These are phyloP conservation scores for Monilinia vaccinii-corymbosi DNA, from an alignment of 2,329 filamentous ascomycete species.

Conservation along the genomic window DNA sequence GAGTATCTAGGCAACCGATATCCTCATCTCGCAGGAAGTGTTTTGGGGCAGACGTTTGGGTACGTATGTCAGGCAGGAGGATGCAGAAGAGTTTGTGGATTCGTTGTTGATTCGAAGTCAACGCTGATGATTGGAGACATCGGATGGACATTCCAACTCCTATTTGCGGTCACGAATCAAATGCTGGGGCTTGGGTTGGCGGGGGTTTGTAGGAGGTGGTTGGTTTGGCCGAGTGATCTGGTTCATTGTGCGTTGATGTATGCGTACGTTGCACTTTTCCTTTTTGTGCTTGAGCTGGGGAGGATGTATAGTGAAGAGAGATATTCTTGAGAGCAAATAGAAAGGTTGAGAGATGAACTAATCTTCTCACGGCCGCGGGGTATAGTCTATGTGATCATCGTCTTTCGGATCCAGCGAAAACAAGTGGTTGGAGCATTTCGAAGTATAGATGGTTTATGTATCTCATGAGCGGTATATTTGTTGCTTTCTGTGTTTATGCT, in stretches of 20 bases:
- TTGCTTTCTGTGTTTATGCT: too few relatives aligned
- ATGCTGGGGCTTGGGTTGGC: conserved; percentile 56
- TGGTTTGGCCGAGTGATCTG: conserved; percentile 56
- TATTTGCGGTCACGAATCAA: conserved; percentile 51
- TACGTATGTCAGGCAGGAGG: conserved; percentile 30
- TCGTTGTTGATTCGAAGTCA: not conserved
- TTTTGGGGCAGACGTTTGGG: conserved; percentile 63
- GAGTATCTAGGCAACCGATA: conserved; percentile 61
- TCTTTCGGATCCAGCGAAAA: too few relatives aligned
- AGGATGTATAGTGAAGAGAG: too few relatives aligned
- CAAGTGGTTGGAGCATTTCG: conserved; percentile 52
- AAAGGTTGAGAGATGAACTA: too few relatives aligned
- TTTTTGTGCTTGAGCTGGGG: too few relatives aligned
- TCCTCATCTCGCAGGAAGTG: conserved; percentile 59
- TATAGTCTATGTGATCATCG: too few relatives aligned
- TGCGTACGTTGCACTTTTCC: conserved; percentile 29
- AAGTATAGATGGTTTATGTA: conserved; percentile 34
- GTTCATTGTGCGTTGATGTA: conserved; percentile 41
- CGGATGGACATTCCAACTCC: conserved; percentile 39
- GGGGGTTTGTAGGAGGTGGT: conserved; percentile 48
- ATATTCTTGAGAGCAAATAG: too few relatives aligned
- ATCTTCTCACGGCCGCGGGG: conserved; percentile 32
- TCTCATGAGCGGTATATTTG: conserved; percentile 25
- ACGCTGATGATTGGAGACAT: too few relatives aligned
- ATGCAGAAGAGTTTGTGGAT: not conserved